These are phyloP conservation scores for Lactuca saligna DNA, from an alignment of 129 eudicot species.

Conservation along the genomic window DNA sequence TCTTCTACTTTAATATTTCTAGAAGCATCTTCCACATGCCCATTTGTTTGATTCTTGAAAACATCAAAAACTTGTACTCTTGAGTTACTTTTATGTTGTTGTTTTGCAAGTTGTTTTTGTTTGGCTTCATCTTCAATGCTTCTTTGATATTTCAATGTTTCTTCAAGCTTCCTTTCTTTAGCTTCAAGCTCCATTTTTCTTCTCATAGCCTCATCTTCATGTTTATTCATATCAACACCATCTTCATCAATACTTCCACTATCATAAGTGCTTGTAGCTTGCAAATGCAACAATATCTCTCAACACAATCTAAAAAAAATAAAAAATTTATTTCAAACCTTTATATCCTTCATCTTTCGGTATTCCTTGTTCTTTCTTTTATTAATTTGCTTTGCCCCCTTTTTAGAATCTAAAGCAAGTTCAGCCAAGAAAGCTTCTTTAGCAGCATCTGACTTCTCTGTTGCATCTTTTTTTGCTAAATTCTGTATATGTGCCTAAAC, in stretches of 20 bases:
- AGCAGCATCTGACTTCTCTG: too few species aligned
- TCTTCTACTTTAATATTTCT: too few species aligned
- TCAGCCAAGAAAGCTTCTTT: too few species aligned
- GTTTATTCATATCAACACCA: constrained; percentile 38
- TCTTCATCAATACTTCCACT: constrained; percentile 33
- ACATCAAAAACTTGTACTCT: constrained; percentile 7
- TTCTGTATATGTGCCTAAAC: constrained; percentile 80
- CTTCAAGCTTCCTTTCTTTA: constrained; percentile 97
- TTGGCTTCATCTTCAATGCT: constrained; percentile 91
- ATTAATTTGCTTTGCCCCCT: too few species aligned
- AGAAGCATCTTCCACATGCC: constrained; percentile 29
- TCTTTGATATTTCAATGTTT: constrained; percentile 90
- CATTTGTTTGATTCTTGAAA: constrained; percentile 16
- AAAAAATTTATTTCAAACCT: too few species aligned
- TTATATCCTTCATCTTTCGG: too few species aligned
- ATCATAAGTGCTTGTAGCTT: constrained; percentile 49
- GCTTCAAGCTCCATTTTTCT: constrained; percentile 84
- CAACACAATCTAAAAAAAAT: too few species aligned
- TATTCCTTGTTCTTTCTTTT: too few species aligned
- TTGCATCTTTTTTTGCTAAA: too few species aligned
- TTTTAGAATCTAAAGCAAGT: too few species aligned
- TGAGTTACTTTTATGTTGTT: constrained; percentile 47
- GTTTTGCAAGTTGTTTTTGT: constrained; percentile 81
- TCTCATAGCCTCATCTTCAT: constrained; percentile 66
- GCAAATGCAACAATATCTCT: constrained; percentile 47